Conservation (phyloP, 371 early-diverging fungal genomes). For the Saksenaea oblongispora region DNA sequence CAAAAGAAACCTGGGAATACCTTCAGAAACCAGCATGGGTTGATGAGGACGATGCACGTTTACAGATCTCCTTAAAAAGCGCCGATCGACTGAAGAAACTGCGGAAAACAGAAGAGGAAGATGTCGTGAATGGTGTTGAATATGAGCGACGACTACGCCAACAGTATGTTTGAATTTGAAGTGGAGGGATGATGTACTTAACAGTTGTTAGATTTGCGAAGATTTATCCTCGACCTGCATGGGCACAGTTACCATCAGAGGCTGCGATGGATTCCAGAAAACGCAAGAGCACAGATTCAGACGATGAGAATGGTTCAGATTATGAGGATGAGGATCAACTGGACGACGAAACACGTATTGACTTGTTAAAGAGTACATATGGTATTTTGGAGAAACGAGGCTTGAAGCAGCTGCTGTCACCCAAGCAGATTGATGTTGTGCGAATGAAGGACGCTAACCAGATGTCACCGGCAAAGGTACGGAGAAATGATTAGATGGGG, state of each 20-base stretch:
- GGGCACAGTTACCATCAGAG: slow-evolving; percentile 71
- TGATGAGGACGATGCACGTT: slow-evolving; percentile 72
- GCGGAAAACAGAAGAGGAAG: slow-evolving; percentile 73
- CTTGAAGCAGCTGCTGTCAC: slow-evolving; percentile 36
- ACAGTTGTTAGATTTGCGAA: slow-evolving; percentile 60
- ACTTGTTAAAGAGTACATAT: slow-evolving; percentile 53
- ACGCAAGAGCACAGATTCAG: slow-evolving; percentile 39
- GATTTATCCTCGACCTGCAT: slow-evolving; percentile 85
- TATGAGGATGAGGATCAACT: slow-evolving; percentile 35
- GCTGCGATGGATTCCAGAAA: slow-evolving; percentile 26
- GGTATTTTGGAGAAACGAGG: slow-evolving; percentile 52
- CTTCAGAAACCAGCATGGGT: slow-evolving; percentile 68
- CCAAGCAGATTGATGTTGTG: slow-evolving; percentile 60
- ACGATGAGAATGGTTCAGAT: slow-evolving; percentile 44
- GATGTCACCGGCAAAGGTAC: slow-evolving; percentile 36
- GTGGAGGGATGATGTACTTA: neutral
- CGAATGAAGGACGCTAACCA: slow-evolving; percentile 81
- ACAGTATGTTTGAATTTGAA: slow-evolving; percentile 59
- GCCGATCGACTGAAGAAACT: slow-evolving; percentile 77
- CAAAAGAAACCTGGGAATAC: slow-evolving; percentile 14
- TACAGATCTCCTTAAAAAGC: slow-evolving; percentile 66
- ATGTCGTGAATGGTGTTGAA: slow-evolving; percentile 70
- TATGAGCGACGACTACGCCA: slow-evolving; percentile 80
- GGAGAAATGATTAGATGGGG: neutral
- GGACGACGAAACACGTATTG: slow-evolving; percentile 43